Evolutionary conservation across 768 basidiomycete species (phyloP), one percentile per base, ranked within the genome.

Genomic region (Imleria badia): DNA sequence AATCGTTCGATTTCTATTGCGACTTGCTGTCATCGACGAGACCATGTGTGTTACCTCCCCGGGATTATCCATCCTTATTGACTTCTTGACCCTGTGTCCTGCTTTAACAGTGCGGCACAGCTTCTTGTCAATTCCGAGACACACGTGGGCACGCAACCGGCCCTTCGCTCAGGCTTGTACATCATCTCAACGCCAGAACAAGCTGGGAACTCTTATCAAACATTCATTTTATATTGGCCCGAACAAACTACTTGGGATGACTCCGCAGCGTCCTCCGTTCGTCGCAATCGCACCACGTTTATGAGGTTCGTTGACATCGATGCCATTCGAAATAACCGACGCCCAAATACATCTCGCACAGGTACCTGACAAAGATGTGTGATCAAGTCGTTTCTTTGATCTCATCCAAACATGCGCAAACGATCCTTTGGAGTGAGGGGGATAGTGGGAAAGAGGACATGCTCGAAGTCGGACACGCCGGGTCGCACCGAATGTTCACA

Each of bases 351-450:
- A n/a, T n/a, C n/a, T n/a, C n/a, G n/a, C n/a, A n/a, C n/a, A n/a
- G 85, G 45, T 86, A 86, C 58, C 76, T 86, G 13, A 82, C 75
- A 2, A 82, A 83, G 66, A 73, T 85, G 35, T 70, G 78, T 15
- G 83, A 86, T 56, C 85, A 86, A 63, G 62, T 80, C 3, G 61
- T 78, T 1, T 78, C 77, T 29, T 62, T 85, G 33, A 65, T 85
- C 20, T 82, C 83, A 6, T 62, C 76, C 0, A 74, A 78, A 13
- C 78, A 85, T 43, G 71, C 78, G 0, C 57, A 67, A 35, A 64
- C 74, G 3, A 69, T 85, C 45, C 63, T 82, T 3, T 84, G 77
- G 77, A 67, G 61, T 13, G 71, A 76, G 1, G 72, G 76, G 3
- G 54, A 61, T 7, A 66, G 63, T 0, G 64, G 75, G 5, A 69